Base-by-base conservation (phyloP, 208 protist species). In the Leishmania tarentolae region DNA sequence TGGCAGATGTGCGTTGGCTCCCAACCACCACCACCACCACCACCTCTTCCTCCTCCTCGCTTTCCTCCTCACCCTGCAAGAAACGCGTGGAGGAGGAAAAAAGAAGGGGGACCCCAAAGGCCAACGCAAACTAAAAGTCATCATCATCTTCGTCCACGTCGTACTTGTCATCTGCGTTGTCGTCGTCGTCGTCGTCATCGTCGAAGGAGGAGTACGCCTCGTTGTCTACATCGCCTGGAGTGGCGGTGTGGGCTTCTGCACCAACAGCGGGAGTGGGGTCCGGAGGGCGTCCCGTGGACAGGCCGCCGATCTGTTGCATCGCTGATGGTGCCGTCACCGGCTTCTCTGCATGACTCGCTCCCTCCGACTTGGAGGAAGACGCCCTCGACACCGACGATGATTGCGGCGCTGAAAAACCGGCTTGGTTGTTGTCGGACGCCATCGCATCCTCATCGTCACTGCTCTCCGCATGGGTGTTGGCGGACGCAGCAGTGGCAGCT, bases 191-290 rank as follows among this genome's bases (percentile, higher is more conserved):
- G 56, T 78, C 84, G 52, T 93, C 88, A 71, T 94, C 88, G 63
- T 94, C 89, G 76, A 95, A 97, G 76, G 90, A 93, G 65, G 93
- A 97, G 81, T 97, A 97, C 71, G 90, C 90, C 56, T 91, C 87
- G 57, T 94, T 85, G 63, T 89, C 86, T 17, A 86, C 71, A 0
- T 83, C 91, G 53, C 84, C 86, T 42, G 79, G 53, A 24, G 69
- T 84, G 17, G 85, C 83, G 19, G 53, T 40, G 53, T 82, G 65
- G 40, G 52, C 83, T 15, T 82, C 76, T 9, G 75, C 53, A 52
- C 74, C 78, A 46, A 77, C 17, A 46, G 37, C 56, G 35, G 56
- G 37, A 24, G 46, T 77, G 53, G 74, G 74, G 50, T 9, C 50
- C 31, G 68, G 74, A 8, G 56, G 35, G 31, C 56, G 53, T 40